Evolutionary conservation across 2,329 filamentous ascomycete species (phyloP), one percentile per base, ranked within the genome.

Genomic region (Apiospora marii): DNA sequence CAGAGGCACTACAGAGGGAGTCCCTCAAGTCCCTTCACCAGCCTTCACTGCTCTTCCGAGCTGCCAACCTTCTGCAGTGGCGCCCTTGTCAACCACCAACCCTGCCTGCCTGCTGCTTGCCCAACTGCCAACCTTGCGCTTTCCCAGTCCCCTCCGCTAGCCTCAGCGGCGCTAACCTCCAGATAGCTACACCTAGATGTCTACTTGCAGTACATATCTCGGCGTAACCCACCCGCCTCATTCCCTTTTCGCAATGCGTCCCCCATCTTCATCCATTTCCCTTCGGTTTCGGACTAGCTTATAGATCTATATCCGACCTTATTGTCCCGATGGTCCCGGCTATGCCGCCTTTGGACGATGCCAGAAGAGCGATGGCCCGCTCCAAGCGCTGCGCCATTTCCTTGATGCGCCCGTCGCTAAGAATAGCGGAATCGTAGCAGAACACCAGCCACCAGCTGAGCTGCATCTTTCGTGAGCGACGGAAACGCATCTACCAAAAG

Each of bases 371-470:
- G 19, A 64, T 64, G 30, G 58, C 58, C 58, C 58, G 58, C 22
- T 41, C 58, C 34, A 64, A 64, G 10, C 34, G 58, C 58, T 64
- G 58, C 58, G 58, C 58, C 58, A 64, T 64, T 41, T 64, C 30
- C 34, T 14, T 41, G 34, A 64, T 41, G 34, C 34, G 58, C 58
- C 22, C 34, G 30, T 64, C 58, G 34, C 58, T 41, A 41, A 64
- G 30, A 41, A 61, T 61, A 37, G 30, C 22, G 30, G 53, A 22
- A 61, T 22, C 13, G 30, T 19, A 37, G 19, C 53, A 61, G 19
- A 51, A 51, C 49, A 49, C 46, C 46, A 49, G 7, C 27, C 49
- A 49, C 46, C 46, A 49, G 7, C 27, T 58, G 24, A 58, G 27
- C 51, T 34, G 27, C 51, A 34, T 58, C 27, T 19, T 27, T 14